A percentile compares a stretch with the other conserved stretches of the same genome.
Evolutionary conservation across 2,329 filamentous ascomycete species (phyloP).

Genomic region (Pestalotiopsis sp.): DNA sequence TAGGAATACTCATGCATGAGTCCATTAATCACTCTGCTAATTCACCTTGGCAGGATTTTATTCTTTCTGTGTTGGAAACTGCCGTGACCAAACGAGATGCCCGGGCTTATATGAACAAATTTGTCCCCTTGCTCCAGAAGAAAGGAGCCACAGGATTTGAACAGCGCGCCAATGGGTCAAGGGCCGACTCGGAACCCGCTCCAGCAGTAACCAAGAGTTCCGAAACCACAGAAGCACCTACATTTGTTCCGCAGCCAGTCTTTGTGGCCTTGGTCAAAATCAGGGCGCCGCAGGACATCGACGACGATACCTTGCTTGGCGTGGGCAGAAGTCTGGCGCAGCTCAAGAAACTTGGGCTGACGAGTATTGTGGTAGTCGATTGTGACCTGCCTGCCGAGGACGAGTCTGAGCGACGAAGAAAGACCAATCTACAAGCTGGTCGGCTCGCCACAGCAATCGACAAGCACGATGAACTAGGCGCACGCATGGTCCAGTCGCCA

Average conservation of each 20-base stretch:
- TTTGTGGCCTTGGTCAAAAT: conserved; percentile 89
- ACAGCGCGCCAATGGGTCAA: conserved; percentile 27
- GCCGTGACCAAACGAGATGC: conserved; percentile 92
- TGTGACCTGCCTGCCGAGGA: conserved; percentile 47
- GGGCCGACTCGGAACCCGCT: background rate
- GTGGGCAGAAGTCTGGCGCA: conserved; percentile 85
- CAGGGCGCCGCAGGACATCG: conserved; percentile 70
- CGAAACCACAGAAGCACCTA: conserved; percentile 31
- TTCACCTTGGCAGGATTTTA: conserved; percentile 66
- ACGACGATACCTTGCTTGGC: conserved; percentile 70
- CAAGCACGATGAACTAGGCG: conserved; percentile 66
- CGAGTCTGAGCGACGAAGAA: conserved; percentile 40
- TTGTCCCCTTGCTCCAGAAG: conserved; percentile 49
- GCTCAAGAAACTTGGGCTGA: conserved; percentile 78
- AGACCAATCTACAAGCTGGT: conserved; percentile 65
- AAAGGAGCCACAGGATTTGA: conserved; percentile 33
- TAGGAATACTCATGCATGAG: conserved; percentile 24
- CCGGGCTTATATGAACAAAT: conserved; percentile 87
- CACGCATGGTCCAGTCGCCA: conserved; percentile 66
- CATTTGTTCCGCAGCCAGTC: conserved; percentile 42
- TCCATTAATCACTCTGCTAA: conserved; percentile 13
- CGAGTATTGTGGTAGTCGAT: conserved; percentile 83
- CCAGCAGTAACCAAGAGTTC: conserved; percentile 10
- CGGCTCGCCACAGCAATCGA: conserved; percentile 78
- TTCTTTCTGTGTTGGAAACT: conserved; percentile 83